Percentiles rank a stretch among this genome's conserved stretches.
These are phyloP conservation scores for Jamesozyma spencerorum DNA, from an alignment of 805 yeast species.

Conservation along the genomic window DNA sequence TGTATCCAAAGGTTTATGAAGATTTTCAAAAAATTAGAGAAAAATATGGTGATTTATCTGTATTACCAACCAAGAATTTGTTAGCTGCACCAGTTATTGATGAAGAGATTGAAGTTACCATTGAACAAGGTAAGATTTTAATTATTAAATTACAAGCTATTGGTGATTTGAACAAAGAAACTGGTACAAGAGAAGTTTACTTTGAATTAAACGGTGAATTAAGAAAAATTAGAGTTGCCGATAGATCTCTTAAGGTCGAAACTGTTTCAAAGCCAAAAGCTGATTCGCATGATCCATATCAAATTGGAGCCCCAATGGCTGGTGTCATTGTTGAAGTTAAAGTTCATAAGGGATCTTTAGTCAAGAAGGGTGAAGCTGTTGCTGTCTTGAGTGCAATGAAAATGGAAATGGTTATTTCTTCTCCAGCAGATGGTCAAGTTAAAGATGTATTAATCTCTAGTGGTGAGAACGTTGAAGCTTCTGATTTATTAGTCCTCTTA, in stretches of 20 bases:
- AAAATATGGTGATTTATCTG: conserved; percentile 85
- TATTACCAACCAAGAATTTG: conserved; percentile 87
- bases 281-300: conserved; percentile 74
- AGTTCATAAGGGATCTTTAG: conserved; percentile 76
- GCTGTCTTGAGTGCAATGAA: conserved; percentile 96
- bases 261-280: conserved; percentile 85
- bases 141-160: conserved; percentile 87
- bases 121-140: conserved; percentile 90
- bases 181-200: conserved; percentile 92
- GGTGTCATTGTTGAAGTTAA: conserved; percentile 95
- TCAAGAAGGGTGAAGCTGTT: conserved; percentile 92
- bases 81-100: conserved; percentile 78
- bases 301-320: conserved; percentile 98
- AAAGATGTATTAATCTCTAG: conserved; percentile 70
- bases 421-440: conserved; percentile 80
- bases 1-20: conserved; percentile 98
- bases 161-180: conserved; percentile 75
- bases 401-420: conserved; percentile 98
- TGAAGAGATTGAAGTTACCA: conserved; percentile 81
- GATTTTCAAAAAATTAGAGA: conserved; percentile 65
- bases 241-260: conserved; percentile 79
- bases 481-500: conserved; percentile 69
- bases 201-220: conserved; percentile 97
- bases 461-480: conserved; percentile 93
- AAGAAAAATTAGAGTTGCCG: conserved; percentile 89